Evolutionary conservation across 129 eudicot genomes (phyloP).

Genomic region (Artemisia argyi): DNA sequence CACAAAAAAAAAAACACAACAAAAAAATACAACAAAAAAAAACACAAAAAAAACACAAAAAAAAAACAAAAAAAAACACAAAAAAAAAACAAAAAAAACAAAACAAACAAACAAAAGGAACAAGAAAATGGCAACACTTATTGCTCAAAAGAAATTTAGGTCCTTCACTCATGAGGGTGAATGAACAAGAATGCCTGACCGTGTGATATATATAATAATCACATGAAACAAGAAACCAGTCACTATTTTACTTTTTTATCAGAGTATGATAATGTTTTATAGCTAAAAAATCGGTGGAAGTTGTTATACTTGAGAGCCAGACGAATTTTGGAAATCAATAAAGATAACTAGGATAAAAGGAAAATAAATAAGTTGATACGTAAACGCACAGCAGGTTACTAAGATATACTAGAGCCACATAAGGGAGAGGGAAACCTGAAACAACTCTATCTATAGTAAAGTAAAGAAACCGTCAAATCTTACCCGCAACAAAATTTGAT

Average conservation of each 20-base stretch:
- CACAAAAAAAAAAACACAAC: no score
- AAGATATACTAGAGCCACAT: constrained; percentile 6
- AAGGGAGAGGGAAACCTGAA: background rate
- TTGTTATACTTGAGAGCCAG: constrained; percentile 18
- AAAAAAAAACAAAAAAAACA: no score
- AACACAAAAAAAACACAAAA: no score
- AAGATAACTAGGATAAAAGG: background rate
- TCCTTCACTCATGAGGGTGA: constrained; percentile 8
- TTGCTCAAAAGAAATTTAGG: constrained; percentile 12
- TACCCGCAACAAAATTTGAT: constrained; percentile 92
- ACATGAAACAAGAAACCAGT: constrained; percentile 10
- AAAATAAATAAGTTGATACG: background rate
- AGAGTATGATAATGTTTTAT: constrained; percentile 3
- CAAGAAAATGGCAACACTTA: constrained; percentile 11
- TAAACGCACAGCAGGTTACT: background rate
- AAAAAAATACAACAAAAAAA: no score
- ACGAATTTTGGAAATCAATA: constrained; percentile 19
- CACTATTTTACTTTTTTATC: background rate
- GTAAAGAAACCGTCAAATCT: constrained; percentile 12
- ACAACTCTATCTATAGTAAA: background rate
- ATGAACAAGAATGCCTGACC: background rate
- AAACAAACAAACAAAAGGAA: no score
- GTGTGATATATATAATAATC: background rate
- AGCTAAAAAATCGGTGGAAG: constrained; percentile 12
- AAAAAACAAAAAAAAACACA: no score